These are phyloP conservation scores for Trichophyton verrucosum DNA, from an alignment of 2,329 filamentous ascomycete genomes.

Conservation along the genomic window DNA sequence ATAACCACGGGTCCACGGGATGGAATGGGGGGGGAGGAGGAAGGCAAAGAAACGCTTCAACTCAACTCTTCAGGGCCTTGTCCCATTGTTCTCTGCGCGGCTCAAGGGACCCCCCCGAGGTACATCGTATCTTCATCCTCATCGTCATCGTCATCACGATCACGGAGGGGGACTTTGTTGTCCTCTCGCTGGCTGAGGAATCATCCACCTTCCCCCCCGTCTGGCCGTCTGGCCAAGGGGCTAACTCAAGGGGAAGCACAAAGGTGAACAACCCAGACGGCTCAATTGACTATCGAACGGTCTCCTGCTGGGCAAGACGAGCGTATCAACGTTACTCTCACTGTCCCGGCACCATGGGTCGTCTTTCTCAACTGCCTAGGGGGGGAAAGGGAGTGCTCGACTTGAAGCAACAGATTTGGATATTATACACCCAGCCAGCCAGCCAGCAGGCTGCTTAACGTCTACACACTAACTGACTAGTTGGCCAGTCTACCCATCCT, in stretches of 20 bases:
- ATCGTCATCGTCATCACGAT: not conserved
- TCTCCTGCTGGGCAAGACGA: not conserved
- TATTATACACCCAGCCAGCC: not conserved
- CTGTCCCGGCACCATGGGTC: not conserved
- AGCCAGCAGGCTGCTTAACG: conserved; percentile 5
- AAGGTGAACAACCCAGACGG: not conserved
- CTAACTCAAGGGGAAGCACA: not conserved
- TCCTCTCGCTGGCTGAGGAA: not conserved
- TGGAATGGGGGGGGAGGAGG: no score
- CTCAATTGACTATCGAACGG: not conserved
- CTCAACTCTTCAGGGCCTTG: no score
- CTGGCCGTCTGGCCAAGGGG: not conserved
- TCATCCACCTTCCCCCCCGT: no score
- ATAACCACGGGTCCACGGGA: no score
- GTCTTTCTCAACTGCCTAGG: not conserved
- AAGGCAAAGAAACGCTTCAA: not conserved
- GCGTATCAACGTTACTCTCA: not conserved
- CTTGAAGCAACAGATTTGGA: not conserved
- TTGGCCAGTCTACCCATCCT: no score
- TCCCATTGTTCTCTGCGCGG: not conserved
- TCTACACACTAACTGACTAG: no score
- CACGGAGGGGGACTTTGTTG: no score
- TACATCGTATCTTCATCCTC: not conserved
- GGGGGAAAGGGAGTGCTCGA: not conserved
- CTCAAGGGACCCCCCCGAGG: not conserved